A percentile compares a stretch with the other conserved stretches of the same genome.
These are phyloP conservation scores for Dendrobium nobile DNA, from an alignment of 106 monocot genomes.

Conservation along the genomic window DNA sequence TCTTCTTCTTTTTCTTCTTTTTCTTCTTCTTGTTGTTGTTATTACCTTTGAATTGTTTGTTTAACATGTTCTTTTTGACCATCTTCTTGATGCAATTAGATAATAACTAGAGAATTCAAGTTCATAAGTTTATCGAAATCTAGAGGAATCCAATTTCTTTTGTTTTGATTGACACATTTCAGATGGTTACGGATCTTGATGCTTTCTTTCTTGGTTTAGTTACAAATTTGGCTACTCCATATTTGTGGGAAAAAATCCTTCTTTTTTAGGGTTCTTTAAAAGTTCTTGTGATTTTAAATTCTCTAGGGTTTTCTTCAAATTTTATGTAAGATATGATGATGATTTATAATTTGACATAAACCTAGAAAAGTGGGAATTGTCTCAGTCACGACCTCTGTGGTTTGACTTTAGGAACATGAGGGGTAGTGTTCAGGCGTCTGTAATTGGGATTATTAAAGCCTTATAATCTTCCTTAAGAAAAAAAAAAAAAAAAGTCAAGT, in stretches of 20 bases:
- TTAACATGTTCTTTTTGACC: neutral
- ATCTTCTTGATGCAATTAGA: neutral
- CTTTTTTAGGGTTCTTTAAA: neutral
- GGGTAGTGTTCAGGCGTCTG: neutral
- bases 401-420: neutral
- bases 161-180: too few relatives aligned
- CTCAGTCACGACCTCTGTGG: neutral
- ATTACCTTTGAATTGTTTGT: too few relatives aligned
- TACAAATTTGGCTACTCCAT: neutral
- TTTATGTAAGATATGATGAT: neutral
- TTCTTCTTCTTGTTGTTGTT: neutral
- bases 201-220: neutral
- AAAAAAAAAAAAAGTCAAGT: neutral
- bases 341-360: neutral
- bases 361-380: neutral
- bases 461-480: neutral
- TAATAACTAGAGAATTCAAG: neutral
- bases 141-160: neutral
- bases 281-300: neutral
- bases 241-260: neutral
- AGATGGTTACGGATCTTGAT: neutral
- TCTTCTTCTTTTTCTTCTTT: neutral
- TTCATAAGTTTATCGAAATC: neutral
- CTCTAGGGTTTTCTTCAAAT: neutral
- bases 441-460: neutral